phyloP scores from a whole-genome alignment of 2,329 filamentous ascomycete genomes.

The Colletotrichum scovillei region DNA sequence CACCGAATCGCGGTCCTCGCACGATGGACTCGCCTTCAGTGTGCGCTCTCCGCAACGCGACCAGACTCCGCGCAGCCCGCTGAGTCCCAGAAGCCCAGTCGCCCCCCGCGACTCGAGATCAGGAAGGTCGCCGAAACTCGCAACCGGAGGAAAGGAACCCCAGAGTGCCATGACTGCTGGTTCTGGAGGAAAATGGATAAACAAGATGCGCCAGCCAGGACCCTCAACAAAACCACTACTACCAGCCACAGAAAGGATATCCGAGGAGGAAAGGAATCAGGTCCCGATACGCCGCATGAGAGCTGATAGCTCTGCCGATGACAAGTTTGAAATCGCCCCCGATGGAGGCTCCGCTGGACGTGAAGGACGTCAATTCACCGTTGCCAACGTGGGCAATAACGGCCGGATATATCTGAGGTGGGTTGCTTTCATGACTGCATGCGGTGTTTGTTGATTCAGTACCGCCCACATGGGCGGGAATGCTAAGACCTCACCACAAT shows the following conservation, averaged over 20 bases:
- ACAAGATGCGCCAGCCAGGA: conserved; percentile 42
- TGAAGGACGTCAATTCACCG: conserved; percentile 79
- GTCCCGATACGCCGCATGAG: conserved; percentile 51
- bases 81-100: conserved; percentile 22
- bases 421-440: conserved; percentile 40
- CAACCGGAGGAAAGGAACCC: conserved; percentile 37
- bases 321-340: conserved; percentile 66
- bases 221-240: conserved; percentile 52
- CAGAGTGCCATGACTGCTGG: conserved; percentile 5
- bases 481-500: conserved; percentile 28
- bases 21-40: conserved; percentile 23
- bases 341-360: conserved; percentile 71
- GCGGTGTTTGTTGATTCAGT: conserved; percentile 13
- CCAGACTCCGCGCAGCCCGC: conserved; percentile 20
- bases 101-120: conserved; percentile 31
- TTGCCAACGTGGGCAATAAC: conserved; percentile 85
- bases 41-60: conserved; percentile 26
- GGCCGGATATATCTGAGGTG: conserved; percentile 86
- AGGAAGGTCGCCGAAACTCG: conserved; percentile 38
- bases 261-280: conserved; percentile 53
- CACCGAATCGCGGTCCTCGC: conserved; percentile 37
- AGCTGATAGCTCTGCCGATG: conserved; percentile 61
- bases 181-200: conserved; percentile 36
- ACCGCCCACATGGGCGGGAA: conserved; percentile 12
- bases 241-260: conserved; percentile 59